A percentile compares a stretch with the other conserved stretches of the same genome.
Conservation (phyloP, 1,139 yeast species). For the Suhomyces taliae region DNA sequence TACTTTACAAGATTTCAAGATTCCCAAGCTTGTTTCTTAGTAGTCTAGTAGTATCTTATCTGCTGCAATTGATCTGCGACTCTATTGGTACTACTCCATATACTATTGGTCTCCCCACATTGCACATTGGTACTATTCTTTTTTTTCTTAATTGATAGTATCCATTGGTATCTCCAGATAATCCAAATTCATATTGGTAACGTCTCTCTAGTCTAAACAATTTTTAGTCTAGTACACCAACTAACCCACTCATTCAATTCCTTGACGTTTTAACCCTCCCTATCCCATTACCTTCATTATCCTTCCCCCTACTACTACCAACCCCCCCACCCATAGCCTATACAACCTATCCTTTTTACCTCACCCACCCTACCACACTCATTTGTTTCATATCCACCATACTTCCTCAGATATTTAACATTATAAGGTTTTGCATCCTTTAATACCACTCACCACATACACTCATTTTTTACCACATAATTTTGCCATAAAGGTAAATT, state of each 20-base stretch:
- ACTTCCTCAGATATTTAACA: no score
- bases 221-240: no score
- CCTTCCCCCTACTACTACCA: no score
- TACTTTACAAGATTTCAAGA: background rate
- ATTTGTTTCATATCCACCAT: background rate
- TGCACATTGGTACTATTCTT: background rate
- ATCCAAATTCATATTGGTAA: no score
- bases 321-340: no score
- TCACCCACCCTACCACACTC: no score
- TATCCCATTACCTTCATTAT: no score
- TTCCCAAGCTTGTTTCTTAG: background rate
- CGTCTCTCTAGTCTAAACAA: no score
- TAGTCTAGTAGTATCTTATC: background rate
- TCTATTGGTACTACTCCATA: background rate
- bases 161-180: background rate
- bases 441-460: background rate
- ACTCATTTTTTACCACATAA: background rate
- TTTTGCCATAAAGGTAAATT: background rate
- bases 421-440: background rate
- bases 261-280: background rate
- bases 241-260: no score
- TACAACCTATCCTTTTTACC: no score
- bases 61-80: conserved; percentile 2
- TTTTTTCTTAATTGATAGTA: no score
- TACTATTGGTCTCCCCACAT: no score